Base-by-base conservation (phyloP, 169 alveolate species). In the Plasmodium fragile region DNA sequence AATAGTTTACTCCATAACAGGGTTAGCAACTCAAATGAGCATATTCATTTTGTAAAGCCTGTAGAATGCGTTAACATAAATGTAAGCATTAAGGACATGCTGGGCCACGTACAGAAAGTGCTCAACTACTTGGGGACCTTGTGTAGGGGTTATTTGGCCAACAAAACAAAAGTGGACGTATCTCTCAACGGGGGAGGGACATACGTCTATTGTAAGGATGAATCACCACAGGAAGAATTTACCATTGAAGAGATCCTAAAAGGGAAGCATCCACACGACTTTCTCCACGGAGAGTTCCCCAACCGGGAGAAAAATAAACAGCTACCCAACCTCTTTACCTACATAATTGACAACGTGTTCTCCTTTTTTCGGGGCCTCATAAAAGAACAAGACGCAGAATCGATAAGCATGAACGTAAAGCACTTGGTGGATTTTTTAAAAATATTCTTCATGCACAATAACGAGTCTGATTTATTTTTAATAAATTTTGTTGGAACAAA, bases 391-490 rank as follows among this genome's bases (percentile, higher is more conserved):
- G 90, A 89, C 75, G 25, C 87, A 39, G 94, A 89, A 89, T 34
- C 41, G 1, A 89, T 89, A 78, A 59, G 82, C n/a, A 78, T 89
- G 71, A 59, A 89, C 45, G 34, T 71, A 13, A 28, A 36, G 22
- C 10, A 45, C 13, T 59, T 89, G 79, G 41, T 89, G 32, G 41
- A 89, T 55, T 89, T 89, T 22, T 41, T 89, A 70, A 77, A 78
- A 59, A 34, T 28, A 6, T 89, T 78, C 25, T 53, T 71, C 49
- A 55, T 69, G 5, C 16, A 53, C 30, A 89, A 89, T 78, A 78
- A 89, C 72, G 89, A 59, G 28, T 13, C 34, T 13, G 89, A 77
- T 32, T 89, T 89, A 25, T 89, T 89, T 78, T 78, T 89, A 78
- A 39, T 49, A 3, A 77, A 78, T 41, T 78, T 78, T 41, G 49